Percentiles rank a stretch among this genome's conserved stretches.
Conservation (phyloP, 345 rosid species). For the Passiflora organensis region DNA sequence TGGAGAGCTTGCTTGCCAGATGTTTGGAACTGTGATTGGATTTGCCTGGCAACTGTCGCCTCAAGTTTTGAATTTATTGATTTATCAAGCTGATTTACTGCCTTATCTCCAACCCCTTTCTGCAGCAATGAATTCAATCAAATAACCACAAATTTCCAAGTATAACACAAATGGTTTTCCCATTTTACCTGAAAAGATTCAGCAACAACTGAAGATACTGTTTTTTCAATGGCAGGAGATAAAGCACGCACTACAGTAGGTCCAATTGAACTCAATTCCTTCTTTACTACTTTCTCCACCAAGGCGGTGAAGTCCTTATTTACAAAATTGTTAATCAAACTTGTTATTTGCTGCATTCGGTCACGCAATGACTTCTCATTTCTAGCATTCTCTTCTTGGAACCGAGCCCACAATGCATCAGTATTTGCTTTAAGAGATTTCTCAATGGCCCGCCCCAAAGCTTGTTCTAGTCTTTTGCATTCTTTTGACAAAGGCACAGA, state of each 20-base stretch:
- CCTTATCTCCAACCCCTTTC: slow-evolving; percentile 90
- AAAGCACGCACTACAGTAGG: slow-evolving; percentile 46
- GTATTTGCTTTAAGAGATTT: slow-evolving; percentile 61
- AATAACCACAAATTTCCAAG: neutral
- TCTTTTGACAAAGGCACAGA: slow-evolving; percentile 55
- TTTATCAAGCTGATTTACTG: slow-evolving; percentile 78
- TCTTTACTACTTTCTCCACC: slow-evolving; percentile 67
- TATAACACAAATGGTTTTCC: slow-evolving; percentile 12
- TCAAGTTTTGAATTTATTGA: slow-evolving; percentile 77
- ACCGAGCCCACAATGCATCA: slow-evolving; percentile 81
- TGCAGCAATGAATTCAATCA: slow-evolving; percentile 30
- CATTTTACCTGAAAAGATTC: slow-evolving; percentile 84
- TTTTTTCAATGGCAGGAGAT: slow-evolving; percentile 67
- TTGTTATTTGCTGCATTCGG: slow-evolving; percentile 52
- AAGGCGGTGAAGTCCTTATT: slow-evolving; percentile 55
- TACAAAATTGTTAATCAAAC: slow-evolving; percentile 42
- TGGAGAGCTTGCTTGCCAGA: slow-evolving; percentile 92
- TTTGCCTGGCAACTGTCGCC: slow-evolving; percentile 74
- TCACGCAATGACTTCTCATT: slow-evolving; percentile 59
- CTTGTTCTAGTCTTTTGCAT: slow-evolving; percentile 70
- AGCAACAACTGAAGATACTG: slow-evolving; percentile 50
- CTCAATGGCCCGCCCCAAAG: slow-evolving; percentile 66
- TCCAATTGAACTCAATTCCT: slow-evolving; percentile 54
- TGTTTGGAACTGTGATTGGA: slow-evolving; percentile 83
- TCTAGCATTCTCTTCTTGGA: slow-evolving; percentile 67